Evolutionary conservation across 805 yeast species (phyloP).

Genomic region (Naumovozyma castellii): DNA sequence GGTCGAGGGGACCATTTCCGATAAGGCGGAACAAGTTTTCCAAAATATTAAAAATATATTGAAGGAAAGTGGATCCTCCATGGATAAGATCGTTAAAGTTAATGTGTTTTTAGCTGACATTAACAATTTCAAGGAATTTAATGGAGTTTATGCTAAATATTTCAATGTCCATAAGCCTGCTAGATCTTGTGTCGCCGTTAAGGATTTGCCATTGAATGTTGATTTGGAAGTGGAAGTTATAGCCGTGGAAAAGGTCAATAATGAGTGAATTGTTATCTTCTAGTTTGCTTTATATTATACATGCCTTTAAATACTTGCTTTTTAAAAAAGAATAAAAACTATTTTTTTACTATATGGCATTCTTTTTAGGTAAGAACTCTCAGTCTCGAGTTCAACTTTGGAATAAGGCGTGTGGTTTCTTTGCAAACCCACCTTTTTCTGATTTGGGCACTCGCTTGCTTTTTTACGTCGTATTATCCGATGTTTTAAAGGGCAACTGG

Average conservation of each 20-base stretch:
- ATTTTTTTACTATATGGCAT: no score
- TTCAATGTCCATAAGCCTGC: conserved; percentile 80
- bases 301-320: no score
- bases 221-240: conserved; percentile 80
- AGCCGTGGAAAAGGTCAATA: conserved; percentile 68
- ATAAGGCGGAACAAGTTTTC: conserved; percentile 64
- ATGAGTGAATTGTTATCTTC: no score
- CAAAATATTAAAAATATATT: conserved; percentile 60
- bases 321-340: no score
- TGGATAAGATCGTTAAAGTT: conserved; percentile 74
- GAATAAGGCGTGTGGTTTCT: no score
- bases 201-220: conserved; percentile 77
- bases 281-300: no score
- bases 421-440: no score
- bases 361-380: no score
- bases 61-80: conserved; percentile 73
- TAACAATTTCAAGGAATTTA: conserved; percentile 72
- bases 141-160: conserved; percentile 68
- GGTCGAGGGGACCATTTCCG: conserved; percentile 64
- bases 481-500: no score
- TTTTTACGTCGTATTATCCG: no score
- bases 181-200: conserved; percentile 93
- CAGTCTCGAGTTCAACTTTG: no score
- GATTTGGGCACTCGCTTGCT: no score
- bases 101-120: conserved; percentile 86